Base-by-base conservation (phyloP, 805 yeast genomes). In the Candida khao-thaluensis region DNA sequence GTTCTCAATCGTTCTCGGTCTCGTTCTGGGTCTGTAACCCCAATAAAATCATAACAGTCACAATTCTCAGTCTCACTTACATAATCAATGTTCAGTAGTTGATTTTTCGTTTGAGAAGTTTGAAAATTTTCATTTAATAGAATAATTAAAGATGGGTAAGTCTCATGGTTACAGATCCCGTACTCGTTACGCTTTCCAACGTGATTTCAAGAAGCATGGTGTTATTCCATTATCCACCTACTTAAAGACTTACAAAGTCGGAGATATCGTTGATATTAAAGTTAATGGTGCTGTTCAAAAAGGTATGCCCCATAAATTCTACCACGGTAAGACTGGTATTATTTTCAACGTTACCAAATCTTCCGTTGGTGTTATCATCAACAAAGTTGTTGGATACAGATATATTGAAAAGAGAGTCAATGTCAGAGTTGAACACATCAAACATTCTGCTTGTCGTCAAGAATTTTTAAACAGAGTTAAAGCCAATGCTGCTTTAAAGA, bases 241-340 rank as follows among this genome's bases (percentile, higher is more conserved):
- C 93, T 77, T 93, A 80, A 89, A 87, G 85, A 77, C 81, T 70
- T 93, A 93, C 95, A 89, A 82, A 77, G 97, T 93, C 64, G 99
- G 99, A 69, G 99, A 93, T 75, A 91, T 93, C 64, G 99, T 93
- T 67, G 99, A 93, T 76, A 90, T 93, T 81, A 91, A 87, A 79
- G 99, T 95, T 74, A 93, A 93, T 73, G 96, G 96, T 82, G 81
- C 99, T 59, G 80, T 90, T 81, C 98, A 93, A 74, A 90, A 91
- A 85, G 97, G 98, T 87, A 88, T 93, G 96, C 99, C 99, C 73
- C 96, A 88, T 89, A 93, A 93, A 81, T 90, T 80, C 85, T 93
- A 93, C 96, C 97, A 93, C 82, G 99, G 99, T 77, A 93, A 90
- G 84, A 93, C 99, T 57, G 99, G 99, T 84, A 87, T 93, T 62